These are phyloP conservation scores for Hypoxylon rickii DNA, from an alignment of 495 filamentous ascomycete genomes.

Conservation along the genomic window DNA sequence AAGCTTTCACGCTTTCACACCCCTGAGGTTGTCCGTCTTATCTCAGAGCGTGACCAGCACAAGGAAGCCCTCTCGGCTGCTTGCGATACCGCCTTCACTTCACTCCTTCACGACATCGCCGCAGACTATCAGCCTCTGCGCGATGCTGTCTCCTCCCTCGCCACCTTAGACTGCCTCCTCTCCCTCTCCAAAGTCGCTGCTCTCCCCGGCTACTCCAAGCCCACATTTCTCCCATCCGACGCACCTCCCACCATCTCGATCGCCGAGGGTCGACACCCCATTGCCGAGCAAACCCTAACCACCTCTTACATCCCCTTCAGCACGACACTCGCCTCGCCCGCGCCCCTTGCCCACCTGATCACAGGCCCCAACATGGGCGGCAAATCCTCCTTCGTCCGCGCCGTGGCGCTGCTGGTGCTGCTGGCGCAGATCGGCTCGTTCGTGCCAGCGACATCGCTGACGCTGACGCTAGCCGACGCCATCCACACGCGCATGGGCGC, in stretches of 20 bases:
- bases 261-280: conserved; percentile 83
- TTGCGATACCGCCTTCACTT: conserved; percentile 82
- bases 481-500: conserved; percentile 98
- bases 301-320: conserved; percentile 92
- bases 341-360: conserved; percentile 77
- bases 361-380: conserved; percentile 99
- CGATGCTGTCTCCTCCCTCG: conserved; percentile 83
- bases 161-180: conserved; percentile 86
- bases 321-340: conserved; percentile 64
- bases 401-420: conserved; percentile 87
- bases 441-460: conserved; percentile 77
- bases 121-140: conserved; percentile 85
- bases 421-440: conserved; percentile 96
- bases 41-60: conserved; percentile 91
- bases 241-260: conserved; percentile 72
- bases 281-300: conserved; percentile 90
- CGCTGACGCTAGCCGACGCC: conserved; percentile 82
- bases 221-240: conserved; percentile 64
- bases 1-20: conserved; percentile 93
- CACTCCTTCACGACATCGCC: conserved; percentile 72
- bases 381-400: conserved; percentile 92
- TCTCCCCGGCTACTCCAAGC: conserved; percentile 90
- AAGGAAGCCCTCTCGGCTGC: conserved; percentile 90
- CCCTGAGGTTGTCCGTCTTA: conserved; percentile 78
- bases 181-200: conserved; percentile 81